phyloP scores from a whole-genome alignment of 2,329 filamentous ascomycete genomes.

The Pleoardoris graminearum region DNA sequence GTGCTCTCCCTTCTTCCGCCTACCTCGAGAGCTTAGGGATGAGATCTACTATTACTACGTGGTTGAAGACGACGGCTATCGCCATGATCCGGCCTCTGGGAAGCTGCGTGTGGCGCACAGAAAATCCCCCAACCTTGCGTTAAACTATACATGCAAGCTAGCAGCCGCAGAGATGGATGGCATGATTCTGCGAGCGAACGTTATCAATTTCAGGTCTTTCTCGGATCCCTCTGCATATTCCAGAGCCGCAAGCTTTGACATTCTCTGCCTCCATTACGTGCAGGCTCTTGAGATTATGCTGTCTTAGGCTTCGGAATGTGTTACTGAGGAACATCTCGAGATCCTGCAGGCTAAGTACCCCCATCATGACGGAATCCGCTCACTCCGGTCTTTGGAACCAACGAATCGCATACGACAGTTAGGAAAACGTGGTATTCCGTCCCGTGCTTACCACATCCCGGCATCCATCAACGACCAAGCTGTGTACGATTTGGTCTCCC shows the following conservation, averaged over 20 bases:
- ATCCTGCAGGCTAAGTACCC: neutral
- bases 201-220: neutral
- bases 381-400: neutral
- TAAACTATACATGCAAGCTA: conserved; percentile 1
- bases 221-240: neutral
- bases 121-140: neutral
- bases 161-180: neutral
- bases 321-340: neutral
- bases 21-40: conserved; percentile 4
- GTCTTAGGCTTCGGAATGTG: neutral
- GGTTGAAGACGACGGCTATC: neutral
- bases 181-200: neutral
- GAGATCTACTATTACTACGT: neutral
- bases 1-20: neutral
- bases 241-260: neutral
- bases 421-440: neutral
- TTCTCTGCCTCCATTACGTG: neutral
- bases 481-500: neutral
- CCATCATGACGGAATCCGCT: neutral
- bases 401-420: neutral
- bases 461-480: neutral
- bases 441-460: neutral
- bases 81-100: neutral
- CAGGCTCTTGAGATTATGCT: neutral
- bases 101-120: neutral